Base-by-base conservation (phyloP, 257 asterid species). In the Fraxinus americana region DNA sequence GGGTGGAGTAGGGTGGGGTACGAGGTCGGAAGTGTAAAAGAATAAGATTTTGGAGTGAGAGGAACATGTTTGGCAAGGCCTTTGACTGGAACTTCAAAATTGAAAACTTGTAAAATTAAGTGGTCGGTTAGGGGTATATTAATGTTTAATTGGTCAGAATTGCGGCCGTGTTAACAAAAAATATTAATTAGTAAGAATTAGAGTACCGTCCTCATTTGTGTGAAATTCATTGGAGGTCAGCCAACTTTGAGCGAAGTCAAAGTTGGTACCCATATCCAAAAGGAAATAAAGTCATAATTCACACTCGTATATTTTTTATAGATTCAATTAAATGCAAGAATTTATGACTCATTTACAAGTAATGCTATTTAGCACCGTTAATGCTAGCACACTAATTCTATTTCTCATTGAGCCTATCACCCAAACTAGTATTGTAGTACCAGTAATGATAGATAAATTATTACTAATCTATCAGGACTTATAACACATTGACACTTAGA, bases 71-170 rank as follows among this genome's bases (percentile, higher is more conserved):
- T 78, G 72, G 85, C 83, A 27, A 78, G 80, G 82, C 5, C 9
- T 84, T 84, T 84, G 88, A 84, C 88, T 71, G 14, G 35, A 52
- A 50, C 2, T 0, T 19, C 13, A 12, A 9, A 35, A 34, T 9
- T 4, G 25, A 32, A 68, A 45, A 27, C 27, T 14, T 39, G 32
- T 66, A 72, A 43, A 43, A 73, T 8, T 45, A 75, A 54, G 78
- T 84, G 88, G 88, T 81, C 85, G 88, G 88, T 81, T 78, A 41
- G 32, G 72, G 38, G 25, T 32, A 12, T 35, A 25, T 71, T 52
- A 66, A 17, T 66, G 59, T 74, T 43, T 50, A 57, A 67, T 50
- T 25, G 48, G 41, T 23, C 34, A 25, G 29, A 76, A 23, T 43
- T 81, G 88, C 82, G 85, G 83, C 83, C 72, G 13, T 39, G 21